A percentile compares a stretch with the other conserved stretches of the same genome.
Evolutionary conservation across 257 asterid species (phyloP).

Genomic region (Solanum appendiculatum): DNA sequence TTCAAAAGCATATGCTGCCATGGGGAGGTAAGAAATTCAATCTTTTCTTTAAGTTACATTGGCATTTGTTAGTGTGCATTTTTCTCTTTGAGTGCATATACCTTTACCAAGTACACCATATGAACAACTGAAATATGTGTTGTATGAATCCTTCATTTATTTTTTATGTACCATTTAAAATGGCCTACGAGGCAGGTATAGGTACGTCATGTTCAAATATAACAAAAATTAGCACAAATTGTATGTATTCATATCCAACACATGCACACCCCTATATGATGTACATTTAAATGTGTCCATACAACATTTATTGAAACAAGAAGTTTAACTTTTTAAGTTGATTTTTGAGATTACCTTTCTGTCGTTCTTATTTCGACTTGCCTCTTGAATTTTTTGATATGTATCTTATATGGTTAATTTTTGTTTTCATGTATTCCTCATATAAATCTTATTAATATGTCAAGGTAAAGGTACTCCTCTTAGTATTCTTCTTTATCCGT

Average conservation of each 20-base stretch:
- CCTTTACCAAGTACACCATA: neutral
- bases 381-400: neutral
- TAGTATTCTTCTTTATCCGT: neutral
- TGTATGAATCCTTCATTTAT: neutral
- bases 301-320: neutral
- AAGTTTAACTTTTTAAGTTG: neutral
- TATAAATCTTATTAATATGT: neutral
- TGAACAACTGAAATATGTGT: neutral
- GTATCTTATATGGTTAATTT: neutral
- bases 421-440: neutral
- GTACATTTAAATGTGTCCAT: neutral
- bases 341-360: neutral
- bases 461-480: neutral
- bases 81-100: neutral
- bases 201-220: neutral
- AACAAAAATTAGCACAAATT: neutral
- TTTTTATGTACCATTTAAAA: neutral
- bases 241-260: neutral
- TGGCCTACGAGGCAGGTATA: neutral
- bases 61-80: neutral
- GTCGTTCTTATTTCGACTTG: neutral
- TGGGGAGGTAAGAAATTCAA: constrained; percentile 50
- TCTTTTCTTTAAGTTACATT: neutral
- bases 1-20: constrained; percentile 81
- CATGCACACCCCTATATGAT: neutral